phyloP scores from a whole-genome alignment of 179 eudicot genomes.

The Actinidia polygama region DNA sequence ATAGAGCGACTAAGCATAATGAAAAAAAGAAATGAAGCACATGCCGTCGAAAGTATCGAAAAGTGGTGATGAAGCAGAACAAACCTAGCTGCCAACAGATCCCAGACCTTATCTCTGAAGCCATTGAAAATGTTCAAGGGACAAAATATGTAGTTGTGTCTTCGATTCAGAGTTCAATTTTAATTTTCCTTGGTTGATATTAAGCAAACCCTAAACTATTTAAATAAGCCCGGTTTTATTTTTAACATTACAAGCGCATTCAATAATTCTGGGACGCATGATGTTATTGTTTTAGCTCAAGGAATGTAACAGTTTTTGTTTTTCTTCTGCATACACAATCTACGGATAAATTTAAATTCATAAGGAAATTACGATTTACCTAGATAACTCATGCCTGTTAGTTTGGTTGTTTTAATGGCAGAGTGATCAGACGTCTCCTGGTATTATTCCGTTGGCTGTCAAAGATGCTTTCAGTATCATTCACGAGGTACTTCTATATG shows the following conservation, averaged over 20 bases:
- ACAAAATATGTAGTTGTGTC: constrained; percentile 12
- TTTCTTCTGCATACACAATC: background rate
- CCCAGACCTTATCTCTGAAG: background rate
- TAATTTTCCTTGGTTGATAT: background rate
- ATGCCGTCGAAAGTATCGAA: no score
- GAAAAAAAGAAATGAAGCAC: background rate
- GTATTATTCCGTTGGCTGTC: constrained; percentile 98
- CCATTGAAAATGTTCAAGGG: background rate
- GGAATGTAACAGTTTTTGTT: background rate
- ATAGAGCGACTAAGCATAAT: background rate
- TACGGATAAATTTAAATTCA: background rate
- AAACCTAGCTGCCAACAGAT: background rate
- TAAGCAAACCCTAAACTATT: background rate
- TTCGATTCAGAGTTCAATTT: background rate
- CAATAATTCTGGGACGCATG: background rate
- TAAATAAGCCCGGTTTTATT: background rate
- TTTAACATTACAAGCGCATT: background rate
- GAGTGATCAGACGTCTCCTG: constrained; percentile 99
- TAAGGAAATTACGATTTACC: background rate
- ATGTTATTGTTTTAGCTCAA: background rate
- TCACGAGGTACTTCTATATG: constrained; percentile 71
- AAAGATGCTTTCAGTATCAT: constrained; percentile 99
- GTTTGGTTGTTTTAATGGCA: constrained; percentile 33
- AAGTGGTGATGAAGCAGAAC: background rate
- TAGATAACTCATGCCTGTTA: background rate